Conservation (phyloP, 768 basidiomycete genomes). For the Boletus sp. region DNA sequence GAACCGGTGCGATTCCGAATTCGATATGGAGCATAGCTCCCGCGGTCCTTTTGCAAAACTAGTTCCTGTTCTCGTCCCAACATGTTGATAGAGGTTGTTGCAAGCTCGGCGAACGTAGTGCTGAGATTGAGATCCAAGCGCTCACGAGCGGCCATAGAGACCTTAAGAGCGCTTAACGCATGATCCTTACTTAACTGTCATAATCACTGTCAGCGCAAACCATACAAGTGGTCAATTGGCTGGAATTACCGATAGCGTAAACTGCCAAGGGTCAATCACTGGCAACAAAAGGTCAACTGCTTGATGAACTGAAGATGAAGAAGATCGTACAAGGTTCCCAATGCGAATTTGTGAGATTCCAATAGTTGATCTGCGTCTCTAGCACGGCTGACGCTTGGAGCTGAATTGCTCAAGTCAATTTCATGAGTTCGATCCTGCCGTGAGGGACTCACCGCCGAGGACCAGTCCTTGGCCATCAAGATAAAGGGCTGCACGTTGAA, state of each 20-base stretch:
- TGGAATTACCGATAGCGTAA: constrained; percentile 61
- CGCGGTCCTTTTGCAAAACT: constrained; percentile 73
- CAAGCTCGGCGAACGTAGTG: constrained; percentile 85
- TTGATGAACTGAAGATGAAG: neutral
- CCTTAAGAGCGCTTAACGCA: constrained; percentile 48
- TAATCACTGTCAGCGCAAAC: constrained; percentile 9
- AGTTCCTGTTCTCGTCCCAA: constrained; percentile 74
- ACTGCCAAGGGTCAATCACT: constrained; percentile 97
- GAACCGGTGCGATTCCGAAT: constrained; percentile 90
- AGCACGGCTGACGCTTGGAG: constrained; percentile 81
- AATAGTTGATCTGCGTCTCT: constrained; percentile 85
- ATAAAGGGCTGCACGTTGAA: constrained; percentile 83
- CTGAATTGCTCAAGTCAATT: constrained; percentile 39
- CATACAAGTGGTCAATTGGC: neutral
- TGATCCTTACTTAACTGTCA: constrained; percentile 56
- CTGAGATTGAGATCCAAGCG: constrained; percentile 90
- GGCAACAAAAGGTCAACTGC: constrained; percentile 9
- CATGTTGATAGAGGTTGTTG: constrained; percentile 66
- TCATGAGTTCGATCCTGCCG: neutral
- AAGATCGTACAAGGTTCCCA: constrained; percentile 84
- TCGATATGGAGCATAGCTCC: constrained; percentile 90
- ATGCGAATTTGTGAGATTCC: constrained; percentile 96
- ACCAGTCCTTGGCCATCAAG: constrained; percentile 88
- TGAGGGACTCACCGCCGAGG: constrained; percentile 63
- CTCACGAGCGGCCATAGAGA: constrained; percentile 71